Conservation (phyloP, 768 basidiomycete species). For the Mycena crocata region DNA sequence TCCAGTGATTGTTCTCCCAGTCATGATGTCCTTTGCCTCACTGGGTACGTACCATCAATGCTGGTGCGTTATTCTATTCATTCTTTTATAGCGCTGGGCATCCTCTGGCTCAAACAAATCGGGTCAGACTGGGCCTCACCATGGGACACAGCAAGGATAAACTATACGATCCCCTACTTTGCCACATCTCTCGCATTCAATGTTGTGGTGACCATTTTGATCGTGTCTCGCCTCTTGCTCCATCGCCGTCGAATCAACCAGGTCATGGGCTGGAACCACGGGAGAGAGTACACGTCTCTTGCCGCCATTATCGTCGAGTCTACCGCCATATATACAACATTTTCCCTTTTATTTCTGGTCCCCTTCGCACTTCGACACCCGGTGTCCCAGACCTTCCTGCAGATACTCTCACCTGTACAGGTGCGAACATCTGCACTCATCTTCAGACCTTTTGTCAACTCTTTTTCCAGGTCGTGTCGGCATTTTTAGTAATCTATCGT, state of each 20-base stretch:
- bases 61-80: neutral
- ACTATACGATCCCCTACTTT: slow-evolving; percentile 34
- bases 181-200: slow-evolving; percentile 34
- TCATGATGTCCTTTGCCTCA: neutral
- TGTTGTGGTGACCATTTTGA: slow-evolving; percentile 31
- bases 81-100: slow-evolving; percentile 27
- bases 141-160: slow-evolving; percentile 15
- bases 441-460: too few species aligned
- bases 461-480: neutral
- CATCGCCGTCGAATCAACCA: slow-evolving; percentile 25
- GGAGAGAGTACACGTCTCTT: slow-evolving; percentile 33
- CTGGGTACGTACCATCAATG: neutral
- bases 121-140: slow-evolving; percentile 16
- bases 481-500: slow-evolving; percentile 30
- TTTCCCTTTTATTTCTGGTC: slow-evolving; percentile 34
- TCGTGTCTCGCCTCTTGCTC: slow-evolving; percentile 31
- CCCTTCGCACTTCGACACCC: slow-evolving; percentile 23
- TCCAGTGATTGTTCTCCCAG: slow-evolving; percentile 11
- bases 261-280: slow-evolving; percentile 25
- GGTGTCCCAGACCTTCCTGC: slow-evolving; percentile 28
- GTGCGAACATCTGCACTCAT: slow-evolving; percentile 1
- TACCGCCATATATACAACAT: slow-evolving; percentile 29
- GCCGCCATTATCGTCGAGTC: slow-evolving; percentile 35
- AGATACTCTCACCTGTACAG: slow-evolving; percentile 32
- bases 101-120: slow-evolving; percentile 32